A percentile compares a stretch with the other conserved stretches of the same genome.
phyloP scores from a whole-genome alignment of 139 green algal species.

The Eudorina sp. region DNA sequence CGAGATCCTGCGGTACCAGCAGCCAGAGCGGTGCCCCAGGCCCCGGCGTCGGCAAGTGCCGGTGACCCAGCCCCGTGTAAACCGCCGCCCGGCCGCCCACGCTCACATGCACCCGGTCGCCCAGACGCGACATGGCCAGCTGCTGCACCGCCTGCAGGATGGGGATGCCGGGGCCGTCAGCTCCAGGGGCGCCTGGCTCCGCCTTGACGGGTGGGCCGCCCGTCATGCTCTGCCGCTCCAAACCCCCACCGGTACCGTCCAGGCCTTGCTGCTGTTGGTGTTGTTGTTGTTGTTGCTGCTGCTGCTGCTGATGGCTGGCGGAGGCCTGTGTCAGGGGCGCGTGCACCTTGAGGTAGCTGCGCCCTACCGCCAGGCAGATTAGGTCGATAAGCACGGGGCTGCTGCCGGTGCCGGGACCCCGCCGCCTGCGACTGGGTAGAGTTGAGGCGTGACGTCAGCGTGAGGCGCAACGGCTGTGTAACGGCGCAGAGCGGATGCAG shows the following conservation, averaged over 20 bases:
- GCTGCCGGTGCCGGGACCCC: neutral
- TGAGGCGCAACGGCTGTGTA: too few species aligned
- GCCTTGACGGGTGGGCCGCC: neutral
- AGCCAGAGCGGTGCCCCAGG: conserved; percentile 28
- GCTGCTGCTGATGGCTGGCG: neutral
- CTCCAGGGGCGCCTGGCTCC: neutral
- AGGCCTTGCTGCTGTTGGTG: neutral
- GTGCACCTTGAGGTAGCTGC: neutral
- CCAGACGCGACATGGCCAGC: conserved; percentile 16
- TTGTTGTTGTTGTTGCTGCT: too few species aligned
- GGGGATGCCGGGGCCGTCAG: neutral
- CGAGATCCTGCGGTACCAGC: conserved; percentile 34
- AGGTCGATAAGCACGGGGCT: conserved; percentile 11
- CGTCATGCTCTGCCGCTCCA: neutral
- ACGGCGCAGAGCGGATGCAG: too few species aligned
- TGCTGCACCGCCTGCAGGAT: conserved; percentile 15
- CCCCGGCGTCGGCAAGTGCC: neutral
- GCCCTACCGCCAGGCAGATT: conserved; percentile 16
- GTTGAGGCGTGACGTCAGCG: too few species aligned
- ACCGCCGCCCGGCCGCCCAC: conserved; percentile 25
- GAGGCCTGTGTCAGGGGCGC: neutral
- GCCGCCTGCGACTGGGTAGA: neutral
- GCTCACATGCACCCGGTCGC: neutral
- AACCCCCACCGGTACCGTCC: too few species aligned
- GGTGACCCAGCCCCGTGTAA: conserved; percentile 9